A percentile compares a stretch with the other conserved stretches of the same genome.
Evolutionary conservation across 305 asterid species (phyloP).

Genomic region (Solanum aculeatissimum): DNA sequence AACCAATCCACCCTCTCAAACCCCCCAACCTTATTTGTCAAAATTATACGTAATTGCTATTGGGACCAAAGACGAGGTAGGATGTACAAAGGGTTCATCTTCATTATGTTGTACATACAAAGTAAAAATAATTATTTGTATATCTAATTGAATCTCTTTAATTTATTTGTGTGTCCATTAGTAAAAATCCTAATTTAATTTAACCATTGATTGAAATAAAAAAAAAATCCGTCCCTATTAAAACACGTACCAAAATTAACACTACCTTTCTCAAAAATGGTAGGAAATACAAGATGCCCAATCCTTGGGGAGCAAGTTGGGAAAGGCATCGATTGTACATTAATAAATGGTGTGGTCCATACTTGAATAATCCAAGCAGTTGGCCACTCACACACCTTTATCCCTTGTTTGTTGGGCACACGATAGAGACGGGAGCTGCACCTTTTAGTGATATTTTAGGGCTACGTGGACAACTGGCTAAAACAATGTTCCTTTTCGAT

Average conservation of each 20-base stretch:
- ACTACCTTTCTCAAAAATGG: too few relatives aligned
- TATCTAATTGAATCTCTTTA: too few relatives aligned
- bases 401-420: not conserved
- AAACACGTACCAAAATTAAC: too few relatives aligned
- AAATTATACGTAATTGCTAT: too few relatives aligned
- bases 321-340: not conserved
- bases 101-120: too few relatives aligned
- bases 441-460: not conserved
- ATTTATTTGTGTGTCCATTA: too few relatives aligned
- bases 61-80: not conserved
- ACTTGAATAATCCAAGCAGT: not conserved
- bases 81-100: too few relatives aligned
- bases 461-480: not conserved
- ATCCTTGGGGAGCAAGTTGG: not conserved
- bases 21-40: not conserved
- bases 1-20: not conserved
- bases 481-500: not conserved
- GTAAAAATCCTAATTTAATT: too few relatives aligned
- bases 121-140: too few relatives aligned
- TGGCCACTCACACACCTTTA: not conserved
- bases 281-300: not conserved
- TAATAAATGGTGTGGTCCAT: not conserved
- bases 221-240: too few relatives aligned
- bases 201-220: too few relatives aligned
- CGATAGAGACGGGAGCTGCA: not conserved